Percentiles rank a stretch among this genome's conserved stretches.
phyloP scores from a whole-genome alignment of 2,329 filamentous ascomycete genomes.

The Domatiomyces globalis region DNA sequence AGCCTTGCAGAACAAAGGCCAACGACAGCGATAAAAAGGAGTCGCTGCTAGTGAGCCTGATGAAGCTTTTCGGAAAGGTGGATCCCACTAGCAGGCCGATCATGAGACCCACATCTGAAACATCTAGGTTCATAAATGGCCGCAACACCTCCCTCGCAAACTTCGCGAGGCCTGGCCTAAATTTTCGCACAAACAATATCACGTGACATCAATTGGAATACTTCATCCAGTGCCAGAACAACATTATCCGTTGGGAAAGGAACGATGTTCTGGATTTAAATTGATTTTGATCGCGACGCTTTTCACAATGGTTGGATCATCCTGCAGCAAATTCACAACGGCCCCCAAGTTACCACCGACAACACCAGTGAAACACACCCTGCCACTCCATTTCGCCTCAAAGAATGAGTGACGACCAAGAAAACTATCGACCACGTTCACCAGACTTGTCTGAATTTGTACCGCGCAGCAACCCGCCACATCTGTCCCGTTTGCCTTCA shows the following conservation, averaged over 20 bases:
- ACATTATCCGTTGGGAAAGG: not conserved
- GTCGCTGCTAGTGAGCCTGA: not conserved
- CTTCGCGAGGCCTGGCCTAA: not conserved
- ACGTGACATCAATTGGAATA: not conserved
- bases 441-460: constrained; percentile 37
- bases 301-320: not conserved
- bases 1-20: not conserved
- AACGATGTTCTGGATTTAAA: not conserved
- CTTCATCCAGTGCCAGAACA: not conserved
- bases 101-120: not conserved
- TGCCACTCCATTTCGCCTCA: constrained; percentile 1
- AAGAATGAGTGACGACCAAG: constrained; percentile 17
- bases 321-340: not conserved
- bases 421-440: constrained; percentile 32
- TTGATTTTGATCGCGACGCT: not conserved
- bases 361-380: not conserved
- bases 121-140: not conserved
- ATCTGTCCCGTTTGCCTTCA: constrained; percentile 21
- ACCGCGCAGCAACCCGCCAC: constrained; percentile 25
- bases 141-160: not conserved
- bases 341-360: not conserved
- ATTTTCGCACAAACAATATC: not conserved
- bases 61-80: not conserved
- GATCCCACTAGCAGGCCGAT: not conserved
- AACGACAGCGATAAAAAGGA: not conserved